phyloP scores from a whole-genome alignment of 768 basidiomycete species.

The Mycena rosella region DNA sequence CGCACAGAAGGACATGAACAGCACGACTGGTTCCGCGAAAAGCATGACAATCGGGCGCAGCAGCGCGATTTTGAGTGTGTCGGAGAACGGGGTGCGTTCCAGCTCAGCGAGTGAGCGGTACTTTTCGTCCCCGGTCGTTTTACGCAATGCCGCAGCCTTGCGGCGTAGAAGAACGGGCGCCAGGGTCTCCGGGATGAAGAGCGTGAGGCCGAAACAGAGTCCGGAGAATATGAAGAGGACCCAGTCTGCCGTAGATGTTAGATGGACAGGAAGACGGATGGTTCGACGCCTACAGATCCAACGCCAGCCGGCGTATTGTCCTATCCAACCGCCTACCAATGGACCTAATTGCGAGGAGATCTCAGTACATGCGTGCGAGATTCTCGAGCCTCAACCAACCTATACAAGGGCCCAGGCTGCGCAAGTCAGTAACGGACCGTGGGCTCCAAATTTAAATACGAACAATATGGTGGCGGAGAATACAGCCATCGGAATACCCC shows the following conservation, averaged over 20 bases:
- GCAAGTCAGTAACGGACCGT: neutral
- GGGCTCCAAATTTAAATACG: slow-evolving; percentile 16
- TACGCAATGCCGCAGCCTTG: slow-evolving; percentile 56
- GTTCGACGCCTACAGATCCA: slow-evolving; percentile 55
- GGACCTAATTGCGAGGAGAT: slow-evolving; percentile 50
- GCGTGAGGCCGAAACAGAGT: slow-evolving; percentile 50
- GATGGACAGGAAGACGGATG: neutral
- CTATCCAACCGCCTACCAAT: slow-evolving; percentile 62
- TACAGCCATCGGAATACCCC: slow-evolving; percentile 62
- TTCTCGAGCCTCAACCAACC: slow-evolving; percentile 29
- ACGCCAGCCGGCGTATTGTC: slow-evolving; percentile 58
- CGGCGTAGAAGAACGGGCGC: slow-evolving; percentile 59
- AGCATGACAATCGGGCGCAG: slow-evolving; percentile 57
- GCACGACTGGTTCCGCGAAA: slow-evolving; percentile 58
- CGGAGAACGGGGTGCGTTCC: slow-evolving; percentile 48
- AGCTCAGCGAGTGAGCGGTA: slow-evolving; percentile 55
- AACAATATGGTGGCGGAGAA: slow-evolving; percentile 64
- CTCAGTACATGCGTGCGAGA: neutral
- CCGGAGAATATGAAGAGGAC: slow-evolving; percentile 59
- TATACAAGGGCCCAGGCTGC: slow-evolving; percentile 53
- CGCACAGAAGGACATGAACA: slow-evolving; percentile 58
- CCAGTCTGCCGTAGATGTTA: slow-evolving; percentile 46
- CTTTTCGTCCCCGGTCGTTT: slow-evolving; percentile 52
- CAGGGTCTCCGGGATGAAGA: slow-evolving; percentile 66
- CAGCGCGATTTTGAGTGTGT: slow-evolving; percentile 53